These are phyloP conservation scores for Apocynum venetum DNA, from an alignment of 257 asterid genomes.

Conservation along the genomic window DNA sequence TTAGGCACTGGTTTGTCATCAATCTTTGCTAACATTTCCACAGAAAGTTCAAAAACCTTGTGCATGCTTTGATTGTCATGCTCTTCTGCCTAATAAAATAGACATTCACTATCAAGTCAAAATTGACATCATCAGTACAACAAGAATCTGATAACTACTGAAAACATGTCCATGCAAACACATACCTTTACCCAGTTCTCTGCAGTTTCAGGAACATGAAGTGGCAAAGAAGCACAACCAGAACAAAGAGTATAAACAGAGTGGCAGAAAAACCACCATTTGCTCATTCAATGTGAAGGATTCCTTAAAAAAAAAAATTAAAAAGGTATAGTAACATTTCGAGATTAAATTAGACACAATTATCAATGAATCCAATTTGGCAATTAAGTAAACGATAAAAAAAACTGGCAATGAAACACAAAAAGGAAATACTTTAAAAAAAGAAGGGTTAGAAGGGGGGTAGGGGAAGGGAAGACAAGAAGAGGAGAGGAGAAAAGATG, in stretches of 20 bases:
- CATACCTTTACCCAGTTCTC: conserved; percentile 53
- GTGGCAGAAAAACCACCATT: conserved; percentile 56
- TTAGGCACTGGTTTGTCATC: conserved; percentile 41
- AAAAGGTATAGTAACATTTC: neutral
- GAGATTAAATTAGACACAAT: neutral
- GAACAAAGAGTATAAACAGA: conserved; percentile 72
- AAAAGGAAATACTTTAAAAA: neutral
- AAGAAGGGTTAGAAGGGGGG: neutral
- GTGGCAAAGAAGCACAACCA: conserved; percentile 66
- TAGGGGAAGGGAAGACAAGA: neutral
- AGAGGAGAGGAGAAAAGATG: neutral
- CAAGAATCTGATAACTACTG: conserved; percentile 4
- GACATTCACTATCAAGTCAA: conserved; percentile 25
- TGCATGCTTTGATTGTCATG: conserved; percentile 36
- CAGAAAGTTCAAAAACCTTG: conserved; percentile 71
- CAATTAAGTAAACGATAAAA: neutral
- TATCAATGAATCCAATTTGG: neutral
- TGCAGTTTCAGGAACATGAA: conserved; percentile 41
- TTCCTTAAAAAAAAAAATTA: conserved; percentile 40
- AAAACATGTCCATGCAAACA: conserved; percentile 18
- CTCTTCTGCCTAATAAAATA: conserved; percentile 57
- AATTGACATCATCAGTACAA: conserved; percentile 16
- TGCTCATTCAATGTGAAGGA: conserved; percentile 53
- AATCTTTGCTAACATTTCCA: conserved; percentile 68
- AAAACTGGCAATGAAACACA: neutral